Percentiles rank a stretch among this genome's conserved stretches.
phyloP scores from a whole-genome alignment of 2,329 filamentous ascomycete genomes.

The Berkeleyomyces basicola region DNA sequence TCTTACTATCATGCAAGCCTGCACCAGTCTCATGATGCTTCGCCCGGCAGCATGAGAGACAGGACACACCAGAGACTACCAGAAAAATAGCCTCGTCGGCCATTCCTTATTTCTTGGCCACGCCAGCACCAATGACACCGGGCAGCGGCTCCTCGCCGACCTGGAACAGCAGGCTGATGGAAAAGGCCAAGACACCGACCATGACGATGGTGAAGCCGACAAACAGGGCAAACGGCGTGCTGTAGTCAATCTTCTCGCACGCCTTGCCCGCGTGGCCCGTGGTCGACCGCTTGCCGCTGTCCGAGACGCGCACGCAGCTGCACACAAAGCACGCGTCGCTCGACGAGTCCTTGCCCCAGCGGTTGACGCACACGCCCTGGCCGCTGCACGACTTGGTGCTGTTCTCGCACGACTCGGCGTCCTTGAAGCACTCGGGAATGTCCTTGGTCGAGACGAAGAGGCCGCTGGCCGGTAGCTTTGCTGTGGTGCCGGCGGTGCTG shows the following conservation, averaged over 20 bases:
- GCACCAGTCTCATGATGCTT: background rate
- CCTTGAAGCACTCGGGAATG: slow-evolving; percentile 60
- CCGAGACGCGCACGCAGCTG: slow-evolving; percentile 44
- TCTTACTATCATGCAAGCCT: background rate
- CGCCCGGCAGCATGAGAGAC: background rate
- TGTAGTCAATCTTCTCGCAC: slow-evolving; percentile 86
- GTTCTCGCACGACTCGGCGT: slow-evolving; percentile 48
- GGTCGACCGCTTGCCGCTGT: slow-evolving; percentile 38
- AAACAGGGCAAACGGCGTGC: slow-evolving; percentile 77
- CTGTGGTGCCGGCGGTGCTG: slow-evolving; percentile 14
- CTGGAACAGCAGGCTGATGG: slow-evolving; percentile 61
- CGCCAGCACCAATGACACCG: slow-evolving; percentile 89
- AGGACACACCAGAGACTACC: too few relatives aligned
- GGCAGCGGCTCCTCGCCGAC: slow-evolving; percentile 81
- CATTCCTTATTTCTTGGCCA: slow-evolving; percentile 46
- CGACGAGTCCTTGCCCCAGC: slow-evolving; percentile 33
- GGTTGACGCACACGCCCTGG: slow-evolving; percentile 60
- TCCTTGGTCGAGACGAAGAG: slow-evolving; percentile 21
- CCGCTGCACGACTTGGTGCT: slow-evolving; percentile 66
- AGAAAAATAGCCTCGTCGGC: too few relatives aligned
- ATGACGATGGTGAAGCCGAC: slow-evolving; percentile 56
- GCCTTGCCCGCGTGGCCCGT: slow-evolving; percentile 63
- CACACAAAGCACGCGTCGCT: slow-evolving; percentile 57
- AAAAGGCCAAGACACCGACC: slow-evolving; percentile 49
- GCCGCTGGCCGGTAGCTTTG: slow-evolving; percentile 9